Evolutionary conservation across 2,329 filamentous ascomycete species (phyloP).

Genomic region (Clonostachys solani): DNA sequence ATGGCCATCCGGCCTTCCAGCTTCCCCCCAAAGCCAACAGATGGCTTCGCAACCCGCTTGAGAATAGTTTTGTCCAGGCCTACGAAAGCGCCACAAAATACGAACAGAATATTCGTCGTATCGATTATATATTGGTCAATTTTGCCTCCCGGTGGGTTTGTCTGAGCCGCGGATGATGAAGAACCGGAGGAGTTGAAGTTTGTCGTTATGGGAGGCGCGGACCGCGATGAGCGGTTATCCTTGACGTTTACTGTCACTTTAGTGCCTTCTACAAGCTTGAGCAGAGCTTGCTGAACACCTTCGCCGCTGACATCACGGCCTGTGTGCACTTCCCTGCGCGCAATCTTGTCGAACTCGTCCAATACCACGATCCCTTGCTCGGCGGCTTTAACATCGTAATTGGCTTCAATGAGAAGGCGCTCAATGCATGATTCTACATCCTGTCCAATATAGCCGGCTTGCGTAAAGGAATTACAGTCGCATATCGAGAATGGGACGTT

Average conservation of each 20-base stretch:
- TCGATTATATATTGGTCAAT: conserved; percentile 70
- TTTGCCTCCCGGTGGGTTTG: conserved; percentile 41
- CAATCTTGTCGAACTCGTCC: conserved; percentile 97
- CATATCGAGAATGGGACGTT: conserved; percentile 94
- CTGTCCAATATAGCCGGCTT: conserved; percentile 95
- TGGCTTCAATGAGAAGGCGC: conserved; percentile 80
- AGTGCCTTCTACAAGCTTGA: conserved; percentile 95
- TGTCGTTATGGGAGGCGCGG: conserved; percentile 45
- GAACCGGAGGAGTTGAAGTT: conserved; percentile 43
- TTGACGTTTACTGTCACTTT: conserved; percentile 91
- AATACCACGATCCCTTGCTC: conserved; percentile 93
- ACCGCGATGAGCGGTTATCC: conserved; percentile 58
- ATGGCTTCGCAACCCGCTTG: conserved; percentile 77
- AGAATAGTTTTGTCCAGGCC: conserved; percentile 85
- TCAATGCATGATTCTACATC: conserved; percentile 97
- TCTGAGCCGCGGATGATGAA: conserved; percentile 33
- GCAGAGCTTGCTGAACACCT: conserved; percentile 89
- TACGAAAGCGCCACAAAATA: conserved; percentile 93
- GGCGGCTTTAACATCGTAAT: conserved; percentile 79
- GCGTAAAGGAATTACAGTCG: conserved; percentile 93
- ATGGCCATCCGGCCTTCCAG: conserved; percentile 56
- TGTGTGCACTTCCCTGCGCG: conserved; percentile 79
- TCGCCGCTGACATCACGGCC: conserved; percentile 94
- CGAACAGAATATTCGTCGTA: conserved; percentile 95
- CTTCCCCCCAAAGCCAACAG: conserved; percentile 87